Conservation (phyloP, 225 moss, liverwort and hornwort species). For the Sphagnum contortum region DNA sequence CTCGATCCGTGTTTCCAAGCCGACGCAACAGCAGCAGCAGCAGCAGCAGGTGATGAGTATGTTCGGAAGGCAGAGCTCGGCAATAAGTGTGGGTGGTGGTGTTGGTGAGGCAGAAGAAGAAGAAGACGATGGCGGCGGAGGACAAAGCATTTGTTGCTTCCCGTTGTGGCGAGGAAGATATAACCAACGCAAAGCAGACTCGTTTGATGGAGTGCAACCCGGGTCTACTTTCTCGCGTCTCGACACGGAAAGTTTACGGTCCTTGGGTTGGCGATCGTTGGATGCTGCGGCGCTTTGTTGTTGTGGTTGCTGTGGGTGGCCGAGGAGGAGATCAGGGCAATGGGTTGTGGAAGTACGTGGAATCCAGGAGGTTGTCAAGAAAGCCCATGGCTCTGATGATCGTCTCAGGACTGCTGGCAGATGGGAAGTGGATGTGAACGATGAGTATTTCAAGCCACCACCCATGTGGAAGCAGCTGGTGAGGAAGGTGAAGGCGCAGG, state of each 20-base stretch:
- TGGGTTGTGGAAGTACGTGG: slow-evolving; percentile 13
- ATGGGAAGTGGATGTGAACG: slow-evolving; percentile 41
- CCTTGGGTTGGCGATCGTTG: slow-evolving; percentile 10
- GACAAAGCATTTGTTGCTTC: slow-evolving; percentile 10
- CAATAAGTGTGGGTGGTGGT: slow-evolving; percentile 12
- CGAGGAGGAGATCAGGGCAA: slow-evolving; percentile 26
- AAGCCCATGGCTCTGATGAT: background rate
- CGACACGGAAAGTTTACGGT: slow-evolving; percentile 6
- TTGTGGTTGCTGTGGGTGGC: slow-evolving; percentile 36
- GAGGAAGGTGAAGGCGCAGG: slow-evolving; percentile 37
- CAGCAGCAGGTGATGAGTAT: slow-evolving; percentile 10
- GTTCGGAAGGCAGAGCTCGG: slow-evolving; percentile 1
- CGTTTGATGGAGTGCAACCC: slow-evolving; percentile 4
- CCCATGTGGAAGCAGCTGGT: slow-evolving; percentile 47
- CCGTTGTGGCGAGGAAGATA: slow-evolving; percentile 11
- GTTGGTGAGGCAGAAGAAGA: slow-evolving; percentile 6
- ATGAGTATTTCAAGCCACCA: slow-evolving; percentile 47
- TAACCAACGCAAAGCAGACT: slow-evolving; percentile 4
- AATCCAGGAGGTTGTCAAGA: slow-evolving; percentile 7
- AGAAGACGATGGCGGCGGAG: too few species aligned
- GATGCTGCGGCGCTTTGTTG: background rate
- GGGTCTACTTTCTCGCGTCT: slow-evolving; percentile 19
- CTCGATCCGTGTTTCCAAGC: slow-evolving; percentile 24
- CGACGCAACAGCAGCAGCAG: background rate
- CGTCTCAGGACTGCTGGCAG: slow-evolving; percentile 33